phyloP scores from a whole-genome alignment of 352 stramenopile genomes.

The Phytophthora sojae region DNA sequence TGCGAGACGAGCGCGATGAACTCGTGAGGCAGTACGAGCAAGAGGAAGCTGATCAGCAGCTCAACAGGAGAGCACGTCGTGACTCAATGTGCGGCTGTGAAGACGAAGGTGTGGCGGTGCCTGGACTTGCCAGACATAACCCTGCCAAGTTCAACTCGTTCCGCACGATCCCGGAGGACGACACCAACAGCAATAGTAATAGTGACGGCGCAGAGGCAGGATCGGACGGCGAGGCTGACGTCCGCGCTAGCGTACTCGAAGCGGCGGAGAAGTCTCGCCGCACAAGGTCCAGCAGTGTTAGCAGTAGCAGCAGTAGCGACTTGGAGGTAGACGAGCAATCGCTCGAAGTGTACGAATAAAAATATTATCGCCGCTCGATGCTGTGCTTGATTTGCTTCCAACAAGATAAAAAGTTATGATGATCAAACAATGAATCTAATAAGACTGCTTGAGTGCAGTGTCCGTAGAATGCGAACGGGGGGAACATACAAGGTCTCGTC shows the following conservation, averaged over 20 bases:
- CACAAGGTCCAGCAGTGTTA: constrained; percentile 31
- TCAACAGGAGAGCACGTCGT: constrained; percentile 27
- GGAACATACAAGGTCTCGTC: constrained; percentile 27
- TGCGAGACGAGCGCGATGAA: constrained; percentile 32
- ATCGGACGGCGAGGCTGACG: constrained; percentile 26
- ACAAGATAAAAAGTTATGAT: background rate
- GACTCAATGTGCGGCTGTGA: constrained; percentile 49
- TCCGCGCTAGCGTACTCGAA: constrained; percentile 32
- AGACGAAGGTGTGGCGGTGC: constrained; percentile 81
- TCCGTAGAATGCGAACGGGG: constrained; percentile 7
- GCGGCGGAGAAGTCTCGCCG: constrained; percentile 36
- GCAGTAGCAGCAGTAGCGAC: constrained; percentile 40
- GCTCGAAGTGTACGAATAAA: constrained; percentile 46
- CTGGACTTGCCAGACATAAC: constrained; percentile 74
- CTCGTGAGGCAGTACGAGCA: constrained; percentile 28
- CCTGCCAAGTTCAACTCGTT: constrained; percentile 90
- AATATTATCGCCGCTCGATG: background rate
- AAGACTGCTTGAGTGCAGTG: constrained; percentile 23
- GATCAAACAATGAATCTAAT: background rate
- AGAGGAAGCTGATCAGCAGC: constrained; percentile 15
- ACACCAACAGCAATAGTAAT: constrained; percentile 46
- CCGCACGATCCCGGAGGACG: constrained; percentile 59
- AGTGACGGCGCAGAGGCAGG: constrained; percentile 31
- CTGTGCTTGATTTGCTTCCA: background rate
- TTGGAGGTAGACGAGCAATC: constrained; percentile 42